These are phyloP conservation scores for Candida quercuum DNA, from an alignment of 805 yeast species.

Conservation along the genomic window DNA sequence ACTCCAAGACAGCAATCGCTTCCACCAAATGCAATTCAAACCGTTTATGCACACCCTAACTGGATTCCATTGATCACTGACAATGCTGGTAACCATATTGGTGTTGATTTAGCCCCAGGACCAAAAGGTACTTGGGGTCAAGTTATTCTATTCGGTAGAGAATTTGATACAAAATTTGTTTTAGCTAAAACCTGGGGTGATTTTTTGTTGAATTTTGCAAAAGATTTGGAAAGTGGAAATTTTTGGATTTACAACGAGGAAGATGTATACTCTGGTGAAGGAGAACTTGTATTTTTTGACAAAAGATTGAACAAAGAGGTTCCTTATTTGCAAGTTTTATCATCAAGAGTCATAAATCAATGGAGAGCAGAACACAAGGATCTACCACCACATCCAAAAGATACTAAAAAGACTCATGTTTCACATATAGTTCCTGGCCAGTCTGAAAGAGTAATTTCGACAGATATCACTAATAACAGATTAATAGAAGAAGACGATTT, in stretches of 20 bases:
- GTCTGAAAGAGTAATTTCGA: constrained; percentile 17
- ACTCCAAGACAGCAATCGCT: constrained; percentile 57
- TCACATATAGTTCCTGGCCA: constrained; percentile 10
- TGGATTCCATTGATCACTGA: constrained; percentile 95
- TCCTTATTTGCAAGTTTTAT: constrained; percentile 35
- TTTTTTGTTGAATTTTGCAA: constrained; percentile 75
- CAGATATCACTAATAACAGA: constrained; percentile 16
- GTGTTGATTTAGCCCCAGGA: constrained; percentile 82
- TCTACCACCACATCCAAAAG: constrained; percentile 5
- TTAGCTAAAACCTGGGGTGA: constrained; percentile 88
- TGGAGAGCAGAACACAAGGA: constrained; percentile 13
- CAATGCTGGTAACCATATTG: constrained; percentile 86
- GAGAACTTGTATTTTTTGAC: constrained; percentile 68
- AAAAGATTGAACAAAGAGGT: constrained; percentile 44
- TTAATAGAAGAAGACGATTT: constrained; percentile 13
- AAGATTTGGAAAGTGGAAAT: constrained; percentile 81
- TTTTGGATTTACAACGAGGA: constrained; percentile 65
- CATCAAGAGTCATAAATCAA: constrained; percentile 25
- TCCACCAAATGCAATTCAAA: constrained; percentile 72
- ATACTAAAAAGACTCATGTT: constrained; percentile 6
- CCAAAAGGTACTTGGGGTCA: constrained; percentile 82
- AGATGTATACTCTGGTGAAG: constrained; percentile 67
- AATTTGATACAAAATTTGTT: constrained; percentile 83
- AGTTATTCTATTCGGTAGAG: constrained; percentile 89
- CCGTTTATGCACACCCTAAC: constrained; percentile 77